A percentile compares a stretch with the other conserved stretches of the same genome.
These are phyloP conservation scores for Phalaenopsis aphrodite DNA, from an alignment of 106 monocot genomes.

Conservation along the genomic window DNA sequence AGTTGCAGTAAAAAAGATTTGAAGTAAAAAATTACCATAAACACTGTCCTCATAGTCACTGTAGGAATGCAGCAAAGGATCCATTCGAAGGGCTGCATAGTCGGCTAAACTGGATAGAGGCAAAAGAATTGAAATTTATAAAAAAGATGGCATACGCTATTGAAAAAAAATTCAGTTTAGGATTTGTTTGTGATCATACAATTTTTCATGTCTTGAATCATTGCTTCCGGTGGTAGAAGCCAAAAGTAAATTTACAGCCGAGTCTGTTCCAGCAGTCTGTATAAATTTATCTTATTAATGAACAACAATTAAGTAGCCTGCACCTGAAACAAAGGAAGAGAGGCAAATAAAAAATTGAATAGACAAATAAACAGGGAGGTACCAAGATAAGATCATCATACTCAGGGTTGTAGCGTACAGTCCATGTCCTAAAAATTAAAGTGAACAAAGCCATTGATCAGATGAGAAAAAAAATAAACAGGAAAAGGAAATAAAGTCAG, in stretches of 20 bases:
- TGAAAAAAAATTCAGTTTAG: neutral
- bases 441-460: constrained; percentile 1
- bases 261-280: constrained; percentile 97
- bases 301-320: neutral
- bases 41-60: constrained; percentile 94
- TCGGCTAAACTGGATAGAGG: constrained; percentile 37
- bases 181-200: constrained; percentile 1
- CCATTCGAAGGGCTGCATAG: constrained; percentile 42
- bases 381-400: constrained; percentile 90
- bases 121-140: constrained; percentile 2
- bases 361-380: constrained; percentile 17
- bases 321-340: neutral
- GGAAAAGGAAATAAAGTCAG: neutral
- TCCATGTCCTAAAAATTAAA: constrained; percentile 76
- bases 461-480: neutral
- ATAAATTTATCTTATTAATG: constrained; percentile 22
- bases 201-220: constrained; percentile 59
- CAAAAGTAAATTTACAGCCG: constrained; percentile 85
- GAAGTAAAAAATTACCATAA: constrained; percentile 54
- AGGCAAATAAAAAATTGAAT: neutral
- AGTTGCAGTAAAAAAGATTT: constrained; percentile 1
- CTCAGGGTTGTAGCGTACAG: constrained; percentile 71
- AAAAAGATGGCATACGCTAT: neutral
- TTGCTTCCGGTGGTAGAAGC: constrained; percentile 24
- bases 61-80: constrained; percentile 74